Evolutionary conservation across 2,329 filamentous ascomycete species (phyloP).

Genomic region (Claviceps fusiformis): DNA sequence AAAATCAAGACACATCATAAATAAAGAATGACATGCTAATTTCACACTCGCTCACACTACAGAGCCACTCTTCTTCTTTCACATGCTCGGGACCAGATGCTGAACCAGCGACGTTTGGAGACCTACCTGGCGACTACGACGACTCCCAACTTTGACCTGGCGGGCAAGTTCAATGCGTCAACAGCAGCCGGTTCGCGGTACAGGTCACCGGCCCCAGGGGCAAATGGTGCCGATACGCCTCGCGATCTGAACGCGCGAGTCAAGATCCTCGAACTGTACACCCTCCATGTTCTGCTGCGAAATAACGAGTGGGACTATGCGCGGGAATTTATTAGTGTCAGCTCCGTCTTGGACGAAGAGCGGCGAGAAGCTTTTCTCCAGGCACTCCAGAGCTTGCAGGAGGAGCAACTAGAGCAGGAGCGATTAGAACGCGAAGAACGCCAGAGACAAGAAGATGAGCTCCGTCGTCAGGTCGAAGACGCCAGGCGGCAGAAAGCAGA

Average conservation of each 20-base stretch:
- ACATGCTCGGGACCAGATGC: constrained; percentile 70
- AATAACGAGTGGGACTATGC: constrained; percentile 97
- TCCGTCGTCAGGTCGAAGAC: constrained; percentile 44
- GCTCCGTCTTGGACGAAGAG: constrained; percentile 82
- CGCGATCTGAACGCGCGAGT: constrained; percentile 73
- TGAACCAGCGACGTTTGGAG: constrained; percentile 82
- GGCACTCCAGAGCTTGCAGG: constrained; percentile 69
- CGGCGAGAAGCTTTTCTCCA: constrained; percentile 77
- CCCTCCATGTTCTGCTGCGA: constrained; percentile 80
- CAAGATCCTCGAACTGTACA: constrained; percentile 90
- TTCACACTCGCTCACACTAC: not conserved
- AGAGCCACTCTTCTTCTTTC: constrained; percentile 82
- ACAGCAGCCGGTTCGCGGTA: constrained; percentile 25
- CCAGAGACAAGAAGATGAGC: constrained; percentile 40
- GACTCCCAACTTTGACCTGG: constrained; percentile 59
- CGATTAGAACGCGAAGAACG: constrained; percentile 47
- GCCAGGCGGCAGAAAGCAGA: constrained; percentile 40
- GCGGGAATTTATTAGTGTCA: constrained; percentile 75
- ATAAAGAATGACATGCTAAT: not conserved
- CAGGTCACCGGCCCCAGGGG: constrained; percentile 32
- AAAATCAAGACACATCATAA: not conserved
- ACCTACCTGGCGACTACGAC: constrained; percentile 71
- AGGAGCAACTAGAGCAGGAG: constrained; percentile 67
- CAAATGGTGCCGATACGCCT: constrained; percentile 64
- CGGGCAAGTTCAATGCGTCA: constrained; percentile 43